These are phyloP conservation scores for Sporothrix humicola DNA, from an alignment of 2,329 filamentous ascomycete species.

Conservation along the genomic window DNA sequence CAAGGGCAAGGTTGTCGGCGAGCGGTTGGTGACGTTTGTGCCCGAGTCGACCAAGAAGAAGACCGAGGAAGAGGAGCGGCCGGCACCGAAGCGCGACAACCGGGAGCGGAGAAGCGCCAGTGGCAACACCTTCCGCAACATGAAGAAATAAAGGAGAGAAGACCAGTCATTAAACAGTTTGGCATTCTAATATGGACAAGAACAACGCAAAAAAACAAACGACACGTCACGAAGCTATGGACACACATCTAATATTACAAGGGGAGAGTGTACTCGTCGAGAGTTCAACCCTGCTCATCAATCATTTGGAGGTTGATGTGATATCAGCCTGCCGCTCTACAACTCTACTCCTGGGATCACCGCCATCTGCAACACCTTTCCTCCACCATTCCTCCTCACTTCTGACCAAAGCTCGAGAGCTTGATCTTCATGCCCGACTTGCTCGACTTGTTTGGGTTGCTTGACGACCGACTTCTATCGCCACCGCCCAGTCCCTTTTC, in stretches of 20 bases:
- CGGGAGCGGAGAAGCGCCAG: conserved; percentile 71
- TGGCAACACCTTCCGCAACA: conserved; percentile 73
- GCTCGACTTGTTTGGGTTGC: conserved; percentile 41
- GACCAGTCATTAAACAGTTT: too few relatives aligned
- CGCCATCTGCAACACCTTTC: neutral
- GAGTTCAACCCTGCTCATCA: neutral
- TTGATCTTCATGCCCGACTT: conserved; percentile 32
- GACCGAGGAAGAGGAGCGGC: conserved; percentile 44
- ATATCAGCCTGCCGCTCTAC: neutral
- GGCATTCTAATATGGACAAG: conserved; percentile 7
- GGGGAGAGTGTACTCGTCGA: conserved; percentile 1
- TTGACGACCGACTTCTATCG: conserved; percentile 33
- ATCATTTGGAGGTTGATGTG: neutral
- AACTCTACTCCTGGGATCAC: neutral
- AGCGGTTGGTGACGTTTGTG: conserved; percentile 74
- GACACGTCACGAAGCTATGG: neutral
- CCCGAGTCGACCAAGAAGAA: conserved; percentile 63
- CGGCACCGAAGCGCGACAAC: conserved; percentile 47
- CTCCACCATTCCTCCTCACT: conserved; percentile 37
- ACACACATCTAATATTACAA: conserved; percentile 15
- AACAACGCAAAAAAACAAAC: neutral
- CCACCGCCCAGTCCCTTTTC: conserved; percentile 59
- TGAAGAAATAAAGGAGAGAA: conserved; percentile 46
- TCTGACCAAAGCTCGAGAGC: conserved; percentile 42
- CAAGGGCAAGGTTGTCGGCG: conserved; percentile 61